These are phyloP conservation scores for Backusella luteola DNA, from an alignment of 192 early-diverging fungal genomes.

Conservation along the genomic window DNA sequence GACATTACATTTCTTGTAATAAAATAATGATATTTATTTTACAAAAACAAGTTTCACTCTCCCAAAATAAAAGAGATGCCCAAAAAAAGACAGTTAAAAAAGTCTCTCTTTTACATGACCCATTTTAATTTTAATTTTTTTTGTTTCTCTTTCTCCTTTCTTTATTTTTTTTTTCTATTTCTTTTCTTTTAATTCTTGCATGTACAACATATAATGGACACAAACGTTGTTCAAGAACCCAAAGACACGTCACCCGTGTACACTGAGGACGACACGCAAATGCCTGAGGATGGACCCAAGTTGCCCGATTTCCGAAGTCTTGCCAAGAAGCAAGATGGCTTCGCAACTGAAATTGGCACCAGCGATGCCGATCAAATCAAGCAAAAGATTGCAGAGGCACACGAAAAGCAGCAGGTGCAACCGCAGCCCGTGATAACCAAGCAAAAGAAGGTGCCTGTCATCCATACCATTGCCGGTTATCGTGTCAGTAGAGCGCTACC, in stretches of 20 bases:
- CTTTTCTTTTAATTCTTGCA: not conserved
- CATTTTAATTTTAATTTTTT: too few relatives aligned
- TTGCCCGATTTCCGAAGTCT: conserved; percentile 25
- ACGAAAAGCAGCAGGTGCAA: conserved; percentile 4
- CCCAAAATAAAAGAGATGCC: not conserved
- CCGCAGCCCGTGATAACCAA: not conserved
- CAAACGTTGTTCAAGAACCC: conserved; percentile 5
- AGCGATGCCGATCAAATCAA: conserved; percentile 24
- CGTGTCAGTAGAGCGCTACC: conserved; percentile 8
- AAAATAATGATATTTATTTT: not conserved
- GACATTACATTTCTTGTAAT: not conserved
- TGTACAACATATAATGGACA: not conserved
- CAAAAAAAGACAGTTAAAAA: not conserved
- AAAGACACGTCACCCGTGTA: conserved; percentile 11
- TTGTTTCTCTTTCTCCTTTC: not conserved
- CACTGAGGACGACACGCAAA: not conserved
- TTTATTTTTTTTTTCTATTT: not conserved
- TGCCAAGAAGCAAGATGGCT: conserved; percentile 12
- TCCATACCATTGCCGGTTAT: not conserved
- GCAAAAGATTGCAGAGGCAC: conserved; percentile 14
- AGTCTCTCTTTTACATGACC: too few relatives aligned
- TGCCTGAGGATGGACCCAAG: not conserved
- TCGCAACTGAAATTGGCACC: conserved; percentile 23
- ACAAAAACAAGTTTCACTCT: too few relatives aligned
- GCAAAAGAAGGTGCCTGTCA: not conserved